Base-by-base conservation (phyloP, 2,329 filamentous ascomycete genomes). In the Colletotrichum kahawae region DNA sequence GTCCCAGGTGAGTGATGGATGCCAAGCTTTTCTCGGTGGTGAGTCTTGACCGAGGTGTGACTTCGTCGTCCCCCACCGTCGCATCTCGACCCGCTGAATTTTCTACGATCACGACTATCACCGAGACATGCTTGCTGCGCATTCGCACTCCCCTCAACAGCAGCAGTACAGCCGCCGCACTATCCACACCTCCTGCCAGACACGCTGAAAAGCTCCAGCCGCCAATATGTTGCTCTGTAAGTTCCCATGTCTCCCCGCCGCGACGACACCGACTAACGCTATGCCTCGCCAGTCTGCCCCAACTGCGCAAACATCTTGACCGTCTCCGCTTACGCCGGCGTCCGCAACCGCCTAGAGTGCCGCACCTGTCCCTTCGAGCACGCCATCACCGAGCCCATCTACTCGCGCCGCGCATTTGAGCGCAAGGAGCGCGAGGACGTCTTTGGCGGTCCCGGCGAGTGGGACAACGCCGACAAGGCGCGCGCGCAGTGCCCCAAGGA, bases 361-460 rank as follows among this genome's bases (percentile, higher is more conserved):
- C 94, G 95, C 74, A 98, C 95, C 73, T 99, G 97, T 80, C 96
- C 97, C 5, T 99, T 98, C 87, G 93, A 97, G 83, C 95, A 95
- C 85, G 88, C 94, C 73, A 93, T 98, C 81, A 92, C 93, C 78
- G 91, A 93, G 80, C 92, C 93, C 76, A 94, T 95, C 85, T 98
- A 92, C 86, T 93, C 90, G 80, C 95, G 98, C 81, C 94, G 95
- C 79, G 93, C 94, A 78, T 95, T 97, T 89, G 93, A 94, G 85
- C 92, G 94, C 82, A 96, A 97, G 85, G 95, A 97, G 82, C 93
- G 93, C 79, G 96, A 98, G 79, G 96, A 93, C 81, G 94, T 98
- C 65, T 93, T 98, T 81, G 97, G 97, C 75, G 96, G 96, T 1
- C 93, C 94, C 21, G 94, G 94, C 67, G 94, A 94, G 59, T 98